Base-by-base conservation (phyloP, 495 filamentous ascomycete genomes). In the Talaromyces proteolyticus region DNA sequence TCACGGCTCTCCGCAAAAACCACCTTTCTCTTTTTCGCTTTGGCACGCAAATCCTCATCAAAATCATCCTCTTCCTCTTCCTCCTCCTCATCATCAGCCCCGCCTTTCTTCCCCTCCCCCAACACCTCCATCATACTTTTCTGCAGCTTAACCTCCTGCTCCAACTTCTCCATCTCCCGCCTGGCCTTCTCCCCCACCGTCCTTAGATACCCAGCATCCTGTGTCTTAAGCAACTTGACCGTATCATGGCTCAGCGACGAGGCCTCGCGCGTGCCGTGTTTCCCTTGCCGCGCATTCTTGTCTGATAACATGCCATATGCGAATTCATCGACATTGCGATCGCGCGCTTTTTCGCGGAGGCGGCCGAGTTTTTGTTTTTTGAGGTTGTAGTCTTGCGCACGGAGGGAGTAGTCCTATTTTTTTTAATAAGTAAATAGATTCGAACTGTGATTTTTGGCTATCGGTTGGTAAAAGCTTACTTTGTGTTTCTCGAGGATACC, bases 311-410 rank as follows among this genome's bases (percentile, higher is more conserved):
- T 98, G 20, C 84, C 86, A 61, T 89, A 96, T 69, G 88, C 84
- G 74, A 97, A 98, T 67, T 96, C 91, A 81, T 98, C 93, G 37
- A 91, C 89, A 66, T 98, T 97, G 54, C 89, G 85, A 38, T 93
- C 82, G 49, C 79, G 75, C 19, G 86, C 92, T 69, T 95, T 96
- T 52, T 85, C 76, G 55, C 83, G 77, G 16, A 98, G 81, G 2
- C 80, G 76, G 62, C 86, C 85, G 39, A 96, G 74, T 23, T 85
- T 82, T n/a, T 72, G 71, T 63, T 94, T 86, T 64, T 98, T 97
- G 57, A 68, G 69, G 61, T 89, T 90, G 79, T 87, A 89, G 74
- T 96, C 91, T 64, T 80, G 79, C 3, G 93, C 87, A 49, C 93
- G 90, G 53, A 91, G 85, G 39, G 86, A 84, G 76, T 97, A 98